Conservation (phyloP, 208 protist species). For the Herpetomonas muscarum region DNA sequence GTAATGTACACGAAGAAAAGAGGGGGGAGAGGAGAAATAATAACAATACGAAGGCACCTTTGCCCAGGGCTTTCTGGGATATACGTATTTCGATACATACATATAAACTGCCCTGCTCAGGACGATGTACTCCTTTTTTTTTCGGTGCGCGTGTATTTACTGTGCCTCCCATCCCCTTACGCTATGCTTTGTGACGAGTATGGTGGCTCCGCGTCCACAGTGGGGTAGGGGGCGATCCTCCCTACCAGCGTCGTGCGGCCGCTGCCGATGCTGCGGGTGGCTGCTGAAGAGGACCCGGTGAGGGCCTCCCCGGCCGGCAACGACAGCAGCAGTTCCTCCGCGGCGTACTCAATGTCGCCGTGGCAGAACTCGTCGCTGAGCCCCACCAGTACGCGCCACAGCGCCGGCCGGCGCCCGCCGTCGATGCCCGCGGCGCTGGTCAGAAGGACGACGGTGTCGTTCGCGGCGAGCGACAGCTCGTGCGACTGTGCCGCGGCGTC, state of each 20-base stretch:
- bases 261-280: too few species aligned
- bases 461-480: slow-evolving; percentile 36
- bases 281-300: too few species aligned
- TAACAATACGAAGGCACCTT: neutral
- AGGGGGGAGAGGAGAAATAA: slow-evolving; percentile 1
- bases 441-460: slow-evolving; percentile 60
- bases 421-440: slow-evolving; percentile 28
- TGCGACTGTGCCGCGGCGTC: slow-evolving; percentile 38
- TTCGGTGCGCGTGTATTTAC: too few species aligned
- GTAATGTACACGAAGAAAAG: neutral
- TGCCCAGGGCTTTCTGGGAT: too few species aligned
- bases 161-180: too few species aligned
- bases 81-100: too few species aligned
- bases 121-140: neutral
- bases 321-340: slow-evolving; percentile 70
- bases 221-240: slow-evolving; percentile 27
- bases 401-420: too few species aligned
- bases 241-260: slow-evolving; percentile 38
- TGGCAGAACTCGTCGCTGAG: slow-evolving; percentile 8
- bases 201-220: slow-evolving; percentile 37
- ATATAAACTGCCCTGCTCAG: neutral
- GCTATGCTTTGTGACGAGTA: slow-evolving; percentile 18
- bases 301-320: slow-evolving; percentile 17
- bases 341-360: slow-evolving; percentile 68
- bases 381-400: slow-evolving; percentile 15